Base-by-base conservation (phyloP, 129 eudicot genomes). In the Flaveria bidentis region DNA sequence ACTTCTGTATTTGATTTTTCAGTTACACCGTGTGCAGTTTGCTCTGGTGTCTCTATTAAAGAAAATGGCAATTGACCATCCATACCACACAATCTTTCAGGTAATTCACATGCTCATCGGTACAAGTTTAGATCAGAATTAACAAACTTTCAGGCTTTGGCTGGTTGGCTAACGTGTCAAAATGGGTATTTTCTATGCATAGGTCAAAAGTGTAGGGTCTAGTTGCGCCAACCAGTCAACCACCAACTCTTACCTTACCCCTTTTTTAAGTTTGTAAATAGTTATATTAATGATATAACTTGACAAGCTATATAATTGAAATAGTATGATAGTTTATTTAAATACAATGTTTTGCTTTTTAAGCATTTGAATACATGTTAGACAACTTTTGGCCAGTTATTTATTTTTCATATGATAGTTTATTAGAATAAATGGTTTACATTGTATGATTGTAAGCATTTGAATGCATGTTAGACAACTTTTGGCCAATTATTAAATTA, bases 61-160 rank as follows among this genome's bases (percentile, higher is more conserved):
- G 89, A 91, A 91, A 85, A 87, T 94, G 93, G 83, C 98, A 56
- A 81, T 94, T 17, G 98, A 94, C 68, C 98, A 94, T 84, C 98
- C 98, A 22, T 91, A 94, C 81, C 98, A 94, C 75, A 91, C 98
- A 28, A 87, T 94, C 28, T 87, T 94, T 76, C 98, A 94, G 96
- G 98, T 93, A 87, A 26, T n/a, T 64, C 39, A 57, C 50, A 50
- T 74, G 16, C 36, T 70, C 8, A 30, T 15, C 26, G 60, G 41
- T 72, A 73, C 70, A 52, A 45, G 74, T 20, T 44, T 53, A 42
- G 56, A 30, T 61, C 18, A 67, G n/a, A 67, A 16, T 51, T 67
- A 13, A 28, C 15, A 67, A 67, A 67, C 2, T 30, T 9, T 17
- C 23, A 9, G 51, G 51, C 23, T 65, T 65, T 46, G 47, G 33